Conservation (phyloP, 2,329 filamentous ascomycete genomes). For the Arthrobotrys musiformis region DNA sequence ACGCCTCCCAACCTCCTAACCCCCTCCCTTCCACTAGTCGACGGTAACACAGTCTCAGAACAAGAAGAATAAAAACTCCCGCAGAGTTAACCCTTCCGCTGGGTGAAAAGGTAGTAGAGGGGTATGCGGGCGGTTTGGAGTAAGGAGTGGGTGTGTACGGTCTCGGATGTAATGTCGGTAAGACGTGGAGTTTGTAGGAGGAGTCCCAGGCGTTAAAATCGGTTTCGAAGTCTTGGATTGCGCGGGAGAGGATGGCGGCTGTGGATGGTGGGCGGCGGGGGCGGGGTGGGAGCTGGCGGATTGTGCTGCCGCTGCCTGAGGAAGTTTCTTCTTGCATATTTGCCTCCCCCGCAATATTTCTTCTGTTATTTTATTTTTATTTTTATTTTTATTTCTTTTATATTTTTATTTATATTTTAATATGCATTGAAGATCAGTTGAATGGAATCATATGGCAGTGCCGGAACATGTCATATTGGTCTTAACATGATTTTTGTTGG, state of each 20-base stretch:
- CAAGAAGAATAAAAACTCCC: not conserved
- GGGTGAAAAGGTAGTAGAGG: not conserved
- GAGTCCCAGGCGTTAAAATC: constrained; percentile 26
- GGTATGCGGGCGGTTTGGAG: not conserved
- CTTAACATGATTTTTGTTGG: not conserved
- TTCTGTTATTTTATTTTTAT: not conserved
- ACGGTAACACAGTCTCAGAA: not conserved
- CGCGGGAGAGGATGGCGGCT: not conserved
- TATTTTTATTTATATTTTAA: not conserved
- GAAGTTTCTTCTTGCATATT: too few relatives aligned
- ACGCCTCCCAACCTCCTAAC: not conserved
- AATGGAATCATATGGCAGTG: too few relatives aligned
- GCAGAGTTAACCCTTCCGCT: too few relatives aligned
- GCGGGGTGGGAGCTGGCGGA: not conserved
- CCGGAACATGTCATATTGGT: too few relatives aligned
- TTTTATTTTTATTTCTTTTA: not conserved
- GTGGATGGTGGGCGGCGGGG: not conserved
- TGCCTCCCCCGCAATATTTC: too few relatives aligned
- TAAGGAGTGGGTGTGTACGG: constrained; percentile 12
- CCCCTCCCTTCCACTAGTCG: not conserved
- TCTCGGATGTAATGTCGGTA: not conserved
- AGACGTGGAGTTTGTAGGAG: not conserved
- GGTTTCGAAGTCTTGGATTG: constrained; percentile 28
- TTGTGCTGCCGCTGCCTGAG: not conserved
- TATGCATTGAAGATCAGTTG: not conserved